Base-by-base conservation (phyloP, 352 stramenopile genomes). In the Achlya hypogyna region DNA sequence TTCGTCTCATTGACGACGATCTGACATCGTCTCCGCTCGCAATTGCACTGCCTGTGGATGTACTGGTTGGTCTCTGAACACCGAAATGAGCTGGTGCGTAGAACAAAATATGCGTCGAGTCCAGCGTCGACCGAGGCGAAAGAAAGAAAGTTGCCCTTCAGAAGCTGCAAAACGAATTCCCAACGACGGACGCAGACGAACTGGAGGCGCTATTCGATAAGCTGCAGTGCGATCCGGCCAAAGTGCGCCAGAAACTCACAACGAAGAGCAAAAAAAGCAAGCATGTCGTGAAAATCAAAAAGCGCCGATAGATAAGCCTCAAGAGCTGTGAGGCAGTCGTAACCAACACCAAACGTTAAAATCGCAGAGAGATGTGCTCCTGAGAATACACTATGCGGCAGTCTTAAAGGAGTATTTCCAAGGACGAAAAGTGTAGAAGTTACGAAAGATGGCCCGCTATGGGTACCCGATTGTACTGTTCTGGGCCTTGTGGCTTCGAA, bases 31-130 rank as follows among this genome's bases (percentile, higher is more conserved):
- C 78, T 28, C 84, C 84, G 5, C 29, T 72, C 45, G 69, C 74
- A 25, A 86, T 93, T 47, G 69, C 73, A 45, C 68, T 91, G 2
- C 73, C 85, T 51, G 77, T 76, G 5, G 45, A 42, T 42, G 51
- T 67, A 67, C 16, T 8, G 12, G 8, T 18, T 51, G 1, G 14
- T 42, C 4, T 2, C 42, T 6, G 23, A 28, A 31, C 14, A 35
- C 16, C 16, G 20, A 67, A 60, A 42, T 16, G 14, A 23, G 34
- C 6, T 43, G 10, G 27, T 58, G 47, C 28, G 47, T 28, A 45
- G 27, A n/a, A 18, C 5, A 67, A 67, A 58, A 67, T 67, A 9
- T 67, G 60, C 42, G 60, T 67, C 51, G 60, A 67, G 14, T 23
- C n/a, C 8, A 38, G 14, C 22, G 20, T 22, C 16, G 20, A 67